A percentile compares a stretch with the other conserved stretches of the same genome.
These are phyloP conservation scores for Lactarius psammicola DNA, from an alignment of 768 basidiomycete genomes.

Conservation along the genomic window DNA sequence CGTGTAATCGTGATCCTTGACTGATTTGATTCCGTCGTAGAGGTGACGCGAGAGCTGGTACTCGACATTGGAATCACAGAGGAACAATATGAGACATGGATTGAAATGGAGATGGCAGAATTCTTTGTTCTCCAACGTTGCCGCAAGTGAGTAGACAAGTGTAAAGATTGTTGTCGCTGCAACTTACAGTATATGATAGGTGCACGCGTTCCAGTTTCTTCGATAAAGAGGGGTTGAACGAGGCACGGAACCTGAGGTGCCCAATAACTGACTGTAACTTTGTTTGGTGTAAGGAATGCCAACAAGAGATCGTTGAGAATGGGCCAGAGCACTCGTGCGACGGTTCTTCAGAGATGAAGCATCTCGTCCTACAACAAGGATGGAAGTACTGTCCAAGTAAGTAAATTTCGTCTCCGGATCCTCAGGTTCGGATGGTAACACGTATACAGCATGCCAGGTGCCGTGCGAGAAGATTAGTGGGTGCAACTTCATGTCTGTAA, in stretches of 20 bases:
- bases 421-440: background rate
- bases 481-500: slow-evolving; percentile 60
- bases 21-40: background rate
- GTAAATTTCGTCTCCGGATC: background rate
- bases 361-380: slow-evolving; percentile 34
- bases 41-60: slow-evolving; percentile 34
- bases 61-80: slow-evolving; percentile 47
- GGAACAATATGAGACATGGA: slow-evolving; percentile 41
- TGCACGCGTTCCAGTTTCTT: slow-evolving; percentile 30
- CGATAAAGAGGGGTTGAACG: slow-evolving; percentile 33
- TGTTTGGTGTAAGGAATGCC: slow-evolving; percentile 38
- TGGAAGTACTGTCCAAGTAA: slow-evolving; percentile 39
- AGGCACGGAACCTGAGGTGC: slow-evolving; percentile 31
- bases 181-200: slow-evolving; percentile 15
- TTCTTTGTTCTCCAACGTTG: slow-evolving; percentile 50
- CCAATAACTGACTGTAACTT: slow-evolving; percentile 33
- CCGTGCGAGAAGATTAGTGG: slow-evolving; percentile 52
- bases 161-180: no score
- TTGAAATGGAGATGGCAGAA: slow-evolving; percentile 49
- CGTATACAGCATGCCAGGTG: slow-evolving; percentile 43
- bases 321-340: slow-evolving; percentile 36
- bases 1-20: background rate
- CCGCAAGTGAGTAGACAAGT: slow-evolving; percentile 42
- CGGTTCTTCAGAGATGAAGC: slow-evolving; percentile 35
- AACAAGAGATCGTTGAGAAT: slow-evolving; percentile 30